Evolutionary conservation across 768 basidiomycete genomes (phyloP).

Genomic region (Leccinum subgranulosum): DNA sequence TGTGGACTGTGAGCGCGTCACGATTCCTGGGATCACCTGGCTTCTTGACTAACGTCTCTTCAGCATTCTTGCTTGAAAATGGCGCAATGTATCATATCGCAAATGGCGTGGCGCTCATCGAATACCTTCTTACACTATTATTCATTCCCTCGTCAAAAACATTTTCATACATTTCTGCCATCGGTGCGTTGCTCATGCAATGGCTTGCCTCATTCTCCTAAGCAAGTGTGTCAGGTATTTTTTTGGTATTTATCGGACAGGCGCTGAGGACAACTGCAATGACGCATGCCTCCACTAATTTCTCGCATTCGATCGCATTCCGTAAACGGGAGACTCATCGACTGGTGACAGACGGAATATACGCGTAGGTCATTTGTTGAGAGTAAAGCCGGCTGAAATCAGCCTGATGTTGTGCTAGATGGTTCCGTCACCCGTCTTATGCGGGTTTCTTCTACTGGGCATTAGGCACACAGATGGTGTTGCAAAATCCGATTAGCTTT

Average conservation of each 20-base stretch:
- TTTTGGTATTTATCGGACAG: slow-evolving; percentile 69
- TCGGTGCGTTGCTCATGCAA: slow-evolving; percentile 44
- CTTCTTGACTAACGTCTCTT: slow-evolving; percentile 1
- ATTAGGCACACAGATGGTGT: slow-evolving; percentile 84
- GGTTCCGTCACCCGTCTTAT: slow-evolving; percentile 92
- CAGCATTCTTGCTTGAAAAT: slow-evolving; percentile 94
- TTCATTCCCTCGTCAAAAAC: slow-evolving; percentile 64
- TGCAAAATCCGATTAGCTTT: slow-evolving; percentile 83
- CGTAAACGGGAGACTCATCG: slow-evolving; percentile 69
- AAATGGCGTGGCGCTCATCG: slow-evolving; percentile 70
- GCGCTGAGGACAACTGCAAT: slow-evolving; percentile 84
- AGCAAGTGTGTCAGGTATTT: slow-evolving; percentile 48
- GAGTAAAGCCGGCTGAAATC: not conserved
- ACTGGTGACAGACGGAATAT: slow-evolving; percentile 88
- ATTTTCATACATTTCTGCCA: slow-evolving; percentile 50
- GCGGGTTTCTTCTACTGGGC: slow-evolving; percentile 99
- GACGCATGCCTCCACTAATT: slow-evolving; percentile 92
- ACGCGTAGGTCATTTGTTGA: slow-evolving; percentile 54
- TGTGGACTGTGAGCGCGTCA: slow-evolving; percentile 74
- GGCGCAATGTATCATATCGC: slow-evolving; percentile 82
- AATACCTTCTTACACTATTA: slow-evolving; percentile 74
- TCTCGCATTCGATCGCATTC: slow-evolving; percentile 85
- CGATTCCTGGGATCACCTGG: not conserved
- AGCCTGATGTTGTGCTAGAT: slow-evolving; percentile 9
- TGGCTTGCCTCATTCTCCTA: not conserved